These are phyloP conservation scores for Trametes cubensis DNA, from an alignment of 768 basidiomycete genomes.

Conservation along the genomic window DNA sequence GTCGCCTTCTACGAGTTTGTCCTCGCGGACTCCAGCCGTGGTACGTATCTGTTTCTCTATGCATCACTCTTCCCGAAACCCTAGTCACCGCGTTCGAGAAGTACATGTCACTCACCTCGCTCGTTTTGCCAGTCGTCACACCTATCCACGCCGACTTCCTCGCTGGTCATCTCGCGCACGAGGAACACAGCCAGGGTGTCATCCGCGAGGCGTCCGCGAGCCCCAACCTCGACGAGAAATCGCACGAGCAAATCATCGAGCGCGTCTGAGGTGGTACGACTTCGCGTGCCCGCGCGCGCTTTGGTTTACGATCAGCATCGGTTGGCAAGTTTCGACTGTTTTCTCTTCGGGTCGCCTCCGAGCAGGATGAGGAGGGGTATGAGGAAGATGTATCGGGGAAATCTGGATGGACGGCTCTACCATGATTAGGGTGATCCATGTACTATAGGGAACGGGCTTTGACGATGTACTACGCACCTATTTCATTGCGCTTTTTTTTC, in stretches of 20 bases:
- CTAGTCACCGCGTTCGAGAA: no score
- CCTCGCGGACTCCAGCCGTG: conserved; percentile 60
- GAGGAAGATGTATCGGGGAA: no score
- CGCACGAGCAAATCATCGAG: conserved; percentile 19
- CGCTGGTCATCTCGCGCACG: conserved; percentile 29
- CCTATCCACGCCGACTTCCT: conserved; percentile 24
- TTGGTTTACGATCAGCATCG: background rate
- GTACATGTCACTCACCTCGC: background rate
- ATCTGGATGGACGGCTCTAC: no score
- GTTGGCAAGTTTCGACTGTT: background rate
- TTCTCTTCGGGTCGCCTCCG: background rate
- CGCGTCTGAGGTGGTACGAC: conserved; percentile 8
- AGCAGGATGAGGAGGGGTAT: background rate
- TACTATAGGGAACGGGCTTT: no score
- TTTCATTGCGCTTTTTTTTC: no score
- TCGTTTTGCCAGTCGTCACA: conserved; percentile 27
- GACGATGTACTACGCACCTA: no score
- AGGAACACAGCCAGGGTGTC: conserved; percentile 27
- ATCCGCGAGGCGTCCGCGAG: conserved; percentile 3
- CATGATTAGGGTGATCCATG: no score
- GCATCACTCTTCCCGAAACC: no score
- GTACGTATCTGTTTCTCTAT: conserved; percentile 38
- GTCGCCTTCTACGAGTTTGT: conserved; percentile 57
- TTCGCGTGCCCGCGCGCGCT: background rate
- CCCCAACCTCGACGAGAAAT: conserved; percentile 19